phyloP scores from a whole-genome alignment of 306 rosid species.

The Prunus fruticosa region DNA sequence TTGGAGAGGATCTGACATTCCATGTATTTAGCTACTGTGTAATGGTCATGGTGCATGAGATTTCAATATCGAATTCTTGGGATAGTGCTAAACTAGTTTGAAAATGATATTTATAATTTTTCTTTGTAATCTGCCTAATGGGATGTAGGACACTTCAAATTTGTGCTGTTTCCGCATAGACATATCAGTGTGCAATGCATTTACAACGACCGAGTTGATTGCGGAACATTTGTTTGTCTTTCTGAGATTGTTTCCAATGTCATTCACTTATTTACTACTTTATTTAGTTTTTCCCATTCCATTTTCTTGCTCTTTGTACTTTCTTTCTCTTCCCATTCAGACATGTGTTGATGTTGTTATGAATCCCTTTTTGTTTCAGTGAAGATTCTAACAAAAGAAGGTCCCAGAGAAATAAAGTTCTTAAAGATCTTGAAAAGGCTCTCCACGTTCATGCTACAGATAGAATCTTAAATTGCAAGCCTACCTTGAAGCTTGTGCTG shows the following conservation, averaged over 20 bases:
- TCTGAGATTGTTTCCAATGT: neutral
- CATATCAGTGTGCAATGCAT: neutral
- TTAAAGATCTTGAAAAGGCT: constrained; percentile 62
- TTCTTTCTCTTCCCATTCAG: constrained; percentile 14
- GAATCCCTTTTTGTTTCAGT: constrained; percentile 45
- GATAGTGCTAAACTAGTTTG: neutral
- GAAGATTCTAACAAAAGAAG: constrained; percentile 69
- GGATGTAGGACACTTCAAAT: neutral
- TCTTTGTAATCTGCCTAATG: neutral
- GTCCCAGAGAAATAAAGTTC: constrained; percentile 59
- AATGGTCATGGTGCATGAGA: neutral
- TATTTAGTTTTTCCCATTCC: neutral
- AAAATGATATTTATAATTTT: neutral
- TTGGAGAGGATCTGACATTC: neutral
- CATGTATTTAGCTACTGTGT: neutral
- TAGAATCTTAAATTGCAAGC: constrained; percentile 54
- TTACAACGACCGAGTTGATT: neutral
- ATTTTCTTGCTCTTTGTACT: constrained; percentile 15
- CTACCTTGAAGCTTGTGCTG: constrained; percentile 62
- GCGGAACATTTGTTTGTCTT: neutral
- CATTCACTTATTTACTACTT: neutral
- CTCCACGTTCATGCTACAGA: constrained; percentile 31
- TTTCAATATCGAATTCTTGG: neutral
- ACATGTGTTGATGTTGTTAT: constrained; percentile 3
- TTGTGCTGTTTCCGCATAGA: neutral